Conservation (phyloP, 1,139 yeast species). For the Candida sojae region DNA sequence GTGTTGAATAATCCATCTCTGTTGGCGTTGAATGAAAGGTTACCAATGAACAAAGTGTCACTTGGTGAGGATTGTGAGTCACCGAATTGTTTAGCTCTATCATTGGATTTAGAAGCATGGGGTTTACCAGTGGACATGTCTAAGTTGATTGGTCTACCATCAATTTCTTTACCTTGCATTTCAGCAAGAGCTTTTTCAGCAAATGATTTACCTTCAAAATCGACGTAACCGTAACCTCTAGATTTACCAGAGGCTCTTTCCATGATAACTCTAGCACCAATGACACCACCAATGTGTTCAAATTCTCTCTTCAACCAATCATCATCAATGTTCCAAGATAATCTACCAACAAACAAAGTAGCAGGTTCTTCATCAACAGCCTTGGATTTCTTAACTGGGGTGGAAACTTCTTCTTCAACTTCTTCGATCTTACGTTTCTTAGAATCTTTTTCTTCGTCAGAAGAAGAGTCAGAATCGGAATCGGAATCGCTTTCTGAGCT, state of each 20-base stretch:
- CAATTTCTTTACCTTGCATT: conserved; percentile 91
- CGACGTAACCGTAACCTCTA: conserved; percentile 98
- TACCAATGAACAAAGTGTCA: conserved; percentile 94
- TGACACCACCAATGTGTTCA: conserved; percentile 78
- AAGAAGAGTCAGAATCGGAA: conserved; percentile 25
- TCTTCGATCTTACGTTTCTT: conserved; percentile 40
- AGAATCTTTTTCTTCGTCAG: conserved; percentile 24
- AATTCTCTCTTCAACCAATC: conserved; percentile 90
- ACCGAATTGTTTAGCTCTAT: conserved; percentile 87
- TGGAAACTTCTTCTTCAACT: conserved; percentile 28
- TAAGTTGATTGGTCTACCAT: conserved; percentile 94
- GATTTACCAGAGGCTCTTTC: conserved; percentile 93
- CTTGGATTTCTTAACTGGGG: conserved; percentile 33
- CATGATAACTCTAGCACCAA: conserved; percentile 87
- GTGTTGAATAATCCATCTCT: conserved; percentile 73
- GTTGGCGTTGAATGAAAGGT: conserved; percentile 86
- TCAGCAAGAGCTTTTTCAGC: conserved; percentile 90
- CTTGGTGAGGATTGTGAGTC: conserved; percentile 90
- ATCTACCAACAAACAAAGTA: conserved; percentile 93
- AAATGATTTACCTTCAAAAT: conserved; percentile 70
- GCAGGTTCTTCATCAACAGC: conserved; percentile 60
- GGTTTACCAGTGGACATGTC: conserved; percentile 91
- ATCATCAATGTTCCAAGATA: conserved; percentile 96
- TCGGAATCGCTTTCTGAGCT: conserved; percentile 29
- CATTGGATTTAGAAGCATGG: conserved; percentile 51